Conservation (phyloP, 2,329 filamentous ascomycete species). For the Hypocrella siamensis region DNA sequence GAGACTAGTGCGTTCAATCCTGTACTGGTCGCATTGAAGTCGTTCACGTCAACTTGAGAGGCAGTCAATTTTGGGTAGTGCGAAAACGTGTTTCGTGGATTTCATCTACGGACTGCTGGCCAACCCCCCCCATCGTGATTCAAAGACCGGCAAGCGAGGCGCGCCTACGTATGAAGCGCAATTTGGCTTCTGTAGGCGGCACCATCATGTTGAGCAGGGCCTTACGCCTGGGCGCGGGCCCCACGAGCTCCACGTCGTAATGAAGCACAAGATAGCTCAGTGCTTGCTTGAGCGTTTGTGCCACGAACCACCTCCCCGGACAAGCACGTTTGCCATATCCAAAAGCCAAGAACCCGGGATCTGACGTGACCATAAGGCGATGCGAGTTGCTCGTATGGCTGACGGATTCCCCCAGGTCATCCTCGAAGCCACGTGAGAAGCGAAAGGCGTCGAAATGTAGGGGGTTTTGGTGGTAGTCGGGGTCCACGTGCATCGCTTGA, state of each 20-base stretch:
- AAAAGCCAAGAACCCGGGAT: background rate
- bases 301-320: conserved; percentile 1
- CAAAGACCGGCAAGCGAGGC: no score
- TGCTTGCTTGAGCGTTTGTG: conserved; percentile 1
- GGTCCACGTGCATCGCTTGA: conserved; percentile 1
- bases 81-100: no score
- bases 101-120: no score
- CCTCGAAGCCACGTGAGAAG: conserved; percentile 1
- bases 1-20: background rate
- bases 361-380: background rate
- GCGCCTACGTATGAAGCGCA: no score
- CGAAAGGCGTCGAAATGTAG: conserved; percentile 2
- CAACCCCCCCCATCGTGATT: no score
- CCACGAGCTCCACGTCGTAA: conserved; percentile 3
- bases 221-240: background rate
- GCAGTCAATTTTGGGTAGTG: no score
- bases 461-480: background rate
- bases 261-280: conserved; percentile 1
- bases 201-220: conserved; percentile 1
- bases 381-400: no score
- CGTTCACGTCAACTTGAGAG: no score
- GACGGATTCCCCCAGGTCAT: background rate
- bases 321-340: conserved; percentile 2
- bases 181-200: background rate
- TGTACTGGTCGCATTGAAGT: no score